These are phyloP conservation scores for Annulohypoxylon bovei DNA, from an alignment of 495 filamentous ascomycete genomes.

Conservation along the genomic window DNA sequence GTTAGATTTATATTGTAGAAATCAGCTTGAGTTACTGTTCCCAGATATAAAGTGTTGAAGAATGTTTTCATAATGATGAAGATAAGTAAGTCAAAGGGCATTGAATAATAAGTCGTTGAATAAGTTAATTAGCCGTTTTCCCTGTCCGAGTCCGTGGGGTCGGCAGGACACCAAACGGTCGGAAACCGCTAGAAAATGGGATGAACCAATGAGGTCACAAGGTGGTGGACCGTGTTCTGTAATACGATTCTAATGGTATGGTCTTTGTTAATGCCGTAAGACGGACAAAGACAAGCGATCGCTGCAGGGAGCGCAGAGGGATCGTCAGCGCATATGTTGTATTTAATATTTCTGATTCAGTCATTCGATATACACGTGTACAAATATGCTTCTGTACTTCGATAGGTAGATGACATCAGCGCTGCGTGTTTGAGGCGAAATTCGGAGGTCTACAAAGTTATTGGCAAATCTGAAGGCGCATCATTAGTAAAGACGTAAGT, in stretches of 20 bases:
- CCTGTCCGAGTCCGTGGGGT: neutral
- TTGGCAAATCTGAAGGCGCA: conserved; percentile 4
- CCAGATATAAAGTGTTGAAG: too few species aligned
- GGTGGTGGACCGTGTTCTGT: conserved; percentile 29
- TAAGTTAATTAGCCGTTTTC: neutral
- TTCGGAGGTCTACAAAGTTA: neutral
- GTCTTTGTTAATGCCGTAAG: conserved; percentile 15
- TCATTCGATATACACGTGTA: conserved; percentile 20
- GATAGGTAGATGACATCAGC: conserved; percentile 31
- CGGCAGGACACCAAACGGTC: neutral
- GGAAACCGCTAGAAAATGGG: neutral
- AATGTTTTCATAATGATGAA: too few species aligned
- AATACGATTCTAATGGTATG: conserved; percentile 18
- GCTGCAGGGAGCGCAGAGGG: conserved; percentile 11
- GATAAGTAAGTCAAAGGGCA: neutral
- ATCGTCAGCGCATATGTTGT: conserved; percentile 27
- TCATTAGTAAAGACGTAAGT: neutral
- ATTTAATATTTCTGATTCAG: conserved; percentile 16
- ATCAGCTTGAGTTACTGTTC: too few species aligned
- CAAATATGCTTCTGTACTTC: neutral
- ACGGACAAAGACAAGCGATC: conserved; percentile 3
- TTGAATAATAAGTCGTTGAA: neutral
- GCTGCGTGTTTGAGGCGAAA: conserved; percentile 3
- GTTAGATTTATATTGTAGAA: too few species aligned
- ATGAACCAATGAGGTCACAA: conserved; percentile 22